Evolutionary conservation across 2,329 filamentous ascomycete species (phyloP).

Genomic region (Westerdykella ornata): DNA sequence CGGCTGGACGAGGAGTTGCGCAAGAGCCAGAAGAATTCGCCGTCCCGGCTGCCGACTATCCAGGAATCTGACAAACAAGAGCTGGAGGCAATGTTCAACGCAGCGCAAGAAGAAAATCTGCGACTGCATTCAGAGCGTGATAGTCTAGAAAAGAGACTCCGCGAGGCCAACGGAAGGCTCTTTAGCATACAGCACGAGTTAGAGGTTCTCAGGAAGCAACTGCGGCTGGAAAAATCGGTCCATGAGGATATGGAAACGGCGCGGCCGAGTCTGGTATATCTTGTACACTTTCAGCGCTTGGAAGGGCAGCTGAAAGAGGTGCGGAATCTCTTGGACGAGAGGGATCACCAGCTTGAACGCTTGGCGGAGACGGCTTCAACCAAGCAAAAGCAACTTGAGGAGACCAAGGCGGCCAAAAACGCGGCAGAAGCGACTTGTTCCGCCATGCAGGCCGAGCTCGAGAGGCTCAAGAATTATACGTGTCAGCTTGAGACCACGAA

Average conservation of each 20-base stretch:
- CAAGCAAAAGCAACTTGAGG: constrained; percentile 16
- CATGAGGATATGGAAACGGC: constrained; percentile 26
- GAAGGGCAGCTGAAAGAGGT: constrained; percentile 27
- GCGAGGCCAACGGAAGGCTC: constrained; percentile 24
- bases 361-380: constrained; percentile 11
- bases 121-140: constrained; percentile 25
- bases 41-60: constrained; percentile 25
- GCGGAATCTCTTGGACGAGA: constrained; percentile 14
- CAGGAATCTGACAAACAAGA: constrained; percentile 30
- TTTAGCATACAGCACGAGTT: constrained; percentile 22
- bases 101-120: constrained; percentile 30
- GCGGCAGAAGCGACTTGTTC: constrained; percentile 10
- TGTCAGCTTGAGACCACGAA: constrained; percentile 23
- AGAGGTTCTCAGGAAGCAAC: constrained; percentile 19
- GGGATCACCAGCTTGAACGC: constrained; percentile 18
- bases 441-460: constrained; percentile 23
- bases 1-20: constrained; percentile 14
- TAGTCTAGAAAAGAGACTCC: constrained; percentile 23
- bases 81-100: constrained; percentile 32
- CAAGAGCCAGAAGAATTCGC: constrained; percentile 10
- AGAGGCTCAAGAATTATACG: constrained; percentile 18
- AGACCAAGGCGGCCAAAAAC: constrained; percentile 16
- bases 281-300: constrained; percentile 30
- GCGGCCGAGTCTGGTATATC: constrained; percentile 28
- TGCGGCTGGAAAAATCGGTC: constrained; percentile 22